Base-by-base conservation (phyloP, 2,329 filamentous ascomycete genomes). In the Aspergillus amoenus region DNA sequence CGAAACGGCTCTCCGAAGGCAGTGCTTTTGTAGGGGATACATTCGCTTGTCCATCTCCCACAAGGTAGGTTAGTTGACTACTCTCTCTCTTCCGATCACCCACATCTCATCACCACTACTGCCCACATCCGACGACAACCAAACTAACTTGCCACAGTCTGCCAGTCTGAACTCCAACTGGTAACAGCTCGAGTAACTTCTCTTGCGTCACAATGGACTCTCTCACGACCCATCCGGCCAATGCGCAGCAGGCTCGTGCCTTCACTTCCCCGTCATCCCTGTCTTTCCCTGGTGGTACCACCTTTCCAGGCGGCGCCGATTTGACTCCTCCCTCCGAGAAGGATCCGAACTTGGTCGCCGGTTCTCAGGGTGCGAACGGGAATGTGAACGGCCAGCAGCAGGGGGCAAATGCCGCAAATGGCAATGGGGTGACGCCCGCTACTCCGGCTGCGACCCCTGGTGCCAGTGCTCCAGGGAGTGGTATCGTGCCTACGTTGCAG, bases 21-120 rank as follows among this genome's bases (percentile, higher is more conserved):
- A 69, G 63, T 64, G 57, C 61, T 64, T 59, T 63, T 68, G 65
- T 71, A 68, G 91, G 91, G 90, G 92, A 96, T 89, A 92, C 92
- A 96, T 96, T 96, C 78, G 88, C 76, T 96, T 96, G 92, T 96
- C 91, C 81, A 90, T 96, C 92, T 96, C 91, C 89, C 85, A 78
- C 84, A 84, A 75, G 82, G 80, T 82, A 82, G 76, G 78, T 60
- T 82, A 76, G 78, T 60, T 61, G 45, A 57, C 56, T 58, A 52
- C 60, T 67, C 60, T 59, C 50, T 58, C 46, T 55, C 24, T 47
- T 46, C 37, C 44, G 37, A 57, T 58, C 64, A 59, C 55, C 56
- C 59, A 62, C 46, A 12, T 49, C 34, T 24, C 32, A 15, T 15
- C 11, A 41, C 52, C 58, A 58, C 34, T 53, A 18, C 7, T 32